A percentile compares a stretch with the other conserved stretches of the same genome.
Evolutionary conservation across 768 basidiomycete species (phyloP).

Genomic region (Leccinellum luteum): DNA sequence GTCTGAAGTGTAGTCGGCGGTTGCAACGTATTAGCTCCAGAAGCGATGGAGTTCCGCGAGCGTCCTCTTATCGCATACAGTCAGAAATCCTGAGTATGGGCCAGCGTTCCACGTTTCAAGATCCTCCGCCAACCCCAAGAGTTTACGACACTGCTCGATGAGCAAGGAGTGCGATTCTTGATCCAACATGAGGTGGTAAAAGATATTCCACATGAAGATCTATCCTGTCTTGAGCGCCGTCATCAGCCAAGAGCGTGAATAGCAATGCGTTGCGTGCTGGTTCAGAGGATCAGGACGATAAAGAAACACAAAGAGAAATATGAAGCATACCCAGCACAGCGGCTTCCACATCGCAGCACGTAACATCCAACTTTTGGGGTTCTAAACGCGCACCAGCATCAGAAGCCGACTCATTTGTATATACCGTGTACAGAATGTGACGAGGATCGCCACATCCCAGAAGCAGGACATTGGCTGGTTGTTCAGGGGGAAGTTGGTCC

Average conservation of each 20-base stretch:
- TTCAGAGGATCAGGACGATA: neutral
- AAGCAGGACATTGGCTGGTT: slow-evolving; percentile 47
- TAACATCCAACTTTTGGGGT: slow-evolving; percentile 26
- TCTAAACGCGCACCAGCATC: slow-evolving; percentile 17
- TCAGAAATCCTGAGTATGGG: slow-evolving; percentile 27
- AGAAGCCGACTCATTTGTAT: slow-evolving; percentile 13
- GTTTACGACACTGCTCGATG: slow-evolving; percentile 27
- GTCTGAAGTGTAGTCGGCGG: slow-evolving; percentile 10
- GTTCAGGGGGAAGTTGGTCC: slow-evolving; percentile 45
- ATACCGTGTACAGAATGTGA: slow-evolving; percentile 50
- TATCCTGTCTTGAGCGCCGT: slow-evolving; percentile 11
- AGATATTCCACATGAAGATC: slow-evolving; percentile 31
- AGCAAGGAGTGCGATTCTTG: slow-evolving; percentile 23
- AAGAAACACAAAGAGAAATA: neutral
- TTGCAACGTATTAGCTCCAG: slow-evolving; percentile 21
- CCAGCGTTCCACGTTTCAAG: slow-evolving; percentile 25
- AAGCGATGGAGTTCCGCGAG: slow-evolving; percentile 21
- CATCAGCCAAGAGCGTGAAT: slow-evolving; percentile 29
- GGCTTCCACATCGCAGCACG: slow-evolving; percentile 30
- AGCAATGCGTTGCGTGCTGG: slow-evolving; percentile 30
- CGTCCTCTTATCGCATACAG: slow-evolving; percentile 22
- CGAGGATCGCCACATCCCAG: slow-evolving; percentile 59
- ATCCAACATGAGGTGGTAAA: slow-evolving; percentile 30
- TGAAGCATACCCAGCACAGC: slow-evolving; percentile 27
- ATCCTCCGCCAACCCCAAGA: slow-evolving; percentile 13